Conservation (phyloP, 345 rosid species). For the Sonneratia alba region DNA sequence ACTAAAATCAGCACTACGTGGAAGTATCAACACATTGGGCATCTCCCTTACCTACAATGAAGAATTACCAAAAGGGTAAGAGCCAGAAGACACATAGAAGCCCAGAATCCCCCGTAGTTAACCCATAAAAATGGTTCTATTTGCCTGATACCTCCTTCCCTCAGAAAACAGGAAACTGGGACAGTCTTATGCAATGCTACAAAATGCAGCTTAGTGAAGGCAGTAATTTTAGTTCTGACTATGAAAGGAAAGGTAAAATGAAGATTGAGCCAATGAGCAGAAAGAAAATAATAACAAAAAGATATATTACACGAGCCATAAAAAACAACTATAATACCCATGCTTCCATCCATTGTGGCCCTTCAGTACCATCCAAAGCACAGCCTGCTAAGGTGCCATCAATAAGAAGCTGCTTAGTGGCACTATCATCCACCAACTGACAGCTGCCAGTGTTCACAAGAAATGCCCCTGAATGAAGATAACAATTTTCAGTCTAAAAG, state of each 20-base stretch:
- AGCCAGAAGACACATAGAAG: neutral
- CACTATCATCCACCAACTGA: constrained; percentile 91
- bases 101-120: neutral
- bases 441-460: constrained; percentile 95
- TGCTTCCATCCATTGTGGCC: constrained; percentile 99
- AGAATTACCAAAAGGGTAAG: constrained; percentile 8
- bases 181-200: neutral
- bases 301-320: neutral
- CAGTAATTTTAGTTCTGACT: neutral
- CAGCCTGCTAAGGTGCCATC: constrained; percentile 96
- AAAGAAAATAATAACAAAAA: neutral
- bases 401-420: constrained; percentile 82
- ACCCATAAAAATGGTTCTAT: neutral
- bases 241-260: neutral
- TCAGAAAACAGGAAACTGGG: neutral
- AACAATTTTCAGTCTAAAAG: constrained; percentile 3
- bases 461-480: constrained; percentile 63
- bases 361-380: constrained; percentile 97
- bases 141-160: neutral
- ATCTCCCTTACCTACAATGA: constrained; percentile 79
- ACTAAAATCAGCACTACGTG: constrained; percentile 98
- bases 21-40: constrained; percentile 97
- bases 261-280: neutral
- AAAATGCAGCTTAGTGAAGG: neutral
- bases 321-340: constrained; percentile 56